phyloP scores from a whole-genome alignment of 2,329 filamentous ascomycete genomes.

The Botrytis fabae region DNA sequence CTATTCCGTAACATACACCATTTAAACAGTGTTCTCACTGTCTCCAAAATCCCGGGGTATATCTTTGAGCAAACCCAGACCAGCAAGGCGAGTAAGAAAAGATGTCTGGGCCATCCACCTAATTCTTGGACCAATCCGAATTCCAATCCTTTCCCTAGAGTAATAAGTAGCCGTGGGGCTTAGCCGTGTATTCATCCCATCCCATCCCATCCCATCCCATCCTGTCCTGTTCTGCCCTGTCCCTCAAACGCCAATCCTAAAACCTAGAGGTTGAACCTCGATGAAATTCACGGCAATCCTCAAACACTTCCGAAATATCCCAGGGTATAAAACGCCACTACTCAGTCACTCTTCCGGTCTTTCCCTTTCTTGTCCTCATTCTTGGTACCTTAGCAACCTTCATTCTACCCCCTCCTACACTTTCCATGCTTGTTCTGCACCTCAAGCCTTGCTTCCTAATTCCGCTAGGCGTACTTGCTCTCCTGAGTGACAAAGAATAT shows the following conservation, averaged over 20 bases:
- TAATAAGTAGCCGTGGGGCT: not conserved
- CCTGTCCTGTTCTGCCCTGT: not conserved
- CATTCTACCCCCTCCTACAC: not conserved
- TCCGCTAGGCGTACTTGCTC: constrained; percentile 18
- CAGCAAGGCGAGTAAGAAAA: constrained; percentile 3
- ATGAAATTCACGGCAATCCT: not conserved
- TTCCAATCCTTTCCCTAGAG: not conserved
- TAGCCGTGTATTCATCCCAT: not conserved
- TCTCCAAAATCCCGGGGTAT: constrained; percentile 10
- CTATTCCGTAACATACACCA: not conserved
- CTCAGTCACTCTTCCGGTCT: not conserved
- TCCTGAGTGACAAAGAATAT: constrained; percentile 3
- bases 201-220: no score
- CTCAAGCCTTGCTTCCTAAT: constrained; percentile 16
- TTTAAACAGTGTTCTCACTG: not conserved
- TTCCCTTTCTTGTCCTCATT: constrained; percentile 18
- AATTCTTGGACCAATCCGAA: not conserved
- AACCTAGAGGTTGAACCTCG: not conserved
- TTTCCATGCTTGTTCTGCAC: constrained; percentile 7
- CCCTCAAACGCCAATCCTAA: constrained; percentile 12
- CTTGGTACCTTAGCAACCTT: constrained; percentile 5
- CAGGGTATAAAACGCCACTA: not conserved
- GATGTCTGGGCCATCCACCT: not conserved
- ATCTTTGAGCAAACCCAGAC: constrained; percentile 3
- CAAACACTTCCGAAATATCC: not conserved